Evolutionary conservation across 495 filamentous ascomycete species (phyloP), one percentile per base, ranked within the genome.

Genomic region (Jackrogersella minutella): DNA sequence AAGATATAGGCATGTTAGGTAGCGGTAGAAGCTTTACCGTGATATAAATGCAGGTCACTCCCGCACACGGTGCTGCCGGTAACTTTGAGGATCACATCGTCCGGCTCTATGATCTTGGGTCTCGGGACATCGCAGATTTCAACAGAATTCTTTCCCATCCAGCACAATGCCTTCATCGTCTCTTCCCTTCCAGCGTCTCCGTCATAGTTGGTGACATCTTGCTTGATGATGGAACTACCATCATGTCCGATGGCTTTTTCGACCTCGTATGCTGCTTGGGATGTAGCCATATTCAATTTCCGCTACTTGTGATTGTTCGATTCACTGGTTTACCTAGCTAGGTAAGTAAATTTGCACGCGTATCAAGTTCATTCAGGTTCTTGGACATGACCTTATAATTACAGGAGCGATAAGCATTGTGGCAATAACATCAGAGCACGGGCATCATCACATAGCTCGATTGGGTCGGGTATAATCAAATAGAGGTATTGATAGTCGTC

Each of bases 41-140:
- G 92, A 30, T 90, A 84, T 19, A 97, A 78, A 70, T 97, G 93
- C 7, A 97, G 80, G 66, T 97, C 93, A 57, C 85, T 90, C 2
- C 93, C 93, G 77, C 93, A 97, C 57, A 97, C 87, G 0, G 92
- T 97, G 58, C 82, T 88, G 0, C 92, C 92, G 0, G 93, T 97
- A 21, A 97, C 86, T 62, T 87, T 92, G 47, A 96, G 79, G 64
- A 97, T 91, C 11, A 93, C 92, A 73, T 97, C 93, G 30, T 79
- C 76, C 31, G 85, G 81, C 64, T 96, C 91, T 37, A 91, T 76
- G 58, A 96, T 83, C 51, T 78, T 82, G 1, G 93, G 91, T 66
- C 88, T 90, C 0, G 86, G 80, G n/a, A 84, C 84, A 30, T 91
- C 82, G 55, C 82, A 70, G 33, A 91, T 75, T 62, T 85, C 55